These are phyloP conservation scores for Plantago major DNA, from an alignment of 257 asterid species.

Conservation along the genomic window DNA sequence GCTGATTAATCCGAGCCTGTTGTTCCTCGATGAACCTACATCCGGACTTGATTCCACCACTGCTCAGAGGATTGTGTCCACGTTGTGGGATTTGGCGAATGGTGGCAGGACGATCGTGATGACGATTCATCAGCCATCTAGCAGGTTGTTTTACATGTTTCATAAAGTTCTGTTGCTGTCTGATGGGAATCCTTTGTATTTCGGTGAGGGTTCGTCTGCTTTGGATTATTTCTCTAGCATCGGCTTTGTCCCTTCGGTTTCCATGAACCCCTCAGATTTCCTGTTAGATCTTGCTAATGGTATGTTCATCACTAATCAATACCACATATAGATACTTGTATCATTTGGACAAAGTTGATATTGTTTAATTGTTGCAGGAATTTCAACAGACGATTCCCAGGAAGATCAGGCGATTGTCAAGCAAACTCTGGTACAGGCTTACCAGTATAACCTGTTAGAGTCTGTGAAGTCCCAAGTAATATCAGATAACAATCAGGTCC, in stretches of 20 bases:
- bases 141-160: constrained; percentile 87
- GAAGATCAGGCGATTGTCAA: constrained; percentile 46
- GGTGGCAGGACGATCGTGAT: constrained; percentile 86
- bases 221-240: constrained; percentile 66
- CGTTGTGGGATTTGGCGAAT: constrained; percentile 75
- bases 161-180: constrained; percentile 82
- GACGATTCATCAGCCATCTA: constrained; percentile 98
- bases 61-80: constrained; percentile 74
- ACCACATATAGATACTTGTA: not conserved
- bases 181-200: constrained; percentile 77
- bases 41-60: constrained; percentile 96
- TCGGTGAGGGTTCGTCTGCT: constrained; percentile 81
- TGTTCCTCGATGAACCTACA: constrained; percentile 93
- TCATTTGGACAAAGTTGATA: constrained; percentile 19
- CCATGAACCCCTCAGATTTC: constrained; percentile 96
- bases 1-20: constrained; percentile 72
- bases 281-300: constrained; percentile 93
- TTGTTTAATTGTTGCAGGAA: constrained; percentile 37
- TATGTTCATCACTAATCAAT: constrained; percentile 26
- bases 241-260: constrained; percentile 72
- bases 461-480: not conserved
- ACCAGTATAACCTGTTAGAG: constrained; percentile 41
- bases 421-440: constrained; percentile 54
- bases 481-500: not conserved
- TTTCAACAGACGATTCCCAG: constrained; percentile 31